Evolutionary conservation across 345 rosid genomes (phyloP), one percentile per base, ranked within the genome.

Genomic region (Populus alba): DNA sequence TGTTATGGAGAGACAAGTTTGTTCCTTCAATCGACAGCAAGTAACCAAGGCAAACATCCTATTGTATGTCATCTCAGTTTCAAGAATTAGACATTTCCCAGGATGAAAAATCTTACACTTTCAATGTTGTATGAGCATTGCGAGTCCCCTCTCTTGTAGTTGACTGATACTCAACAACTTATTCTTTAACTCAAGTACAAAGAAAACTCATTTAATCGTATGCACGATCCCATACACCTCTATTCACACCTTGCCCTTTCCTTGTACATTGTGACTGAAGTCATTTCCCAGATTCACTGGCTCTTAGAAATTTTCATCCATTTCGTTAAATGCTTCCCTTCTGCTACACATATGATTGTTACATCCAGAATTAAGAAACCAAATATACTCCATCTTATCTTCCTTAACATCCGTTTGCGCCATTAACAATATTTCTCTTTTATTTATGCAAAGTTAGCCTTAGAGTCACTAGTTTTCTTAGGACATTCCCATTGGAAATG

Each of bases 1-100:
- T 0, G 27, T 22, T 4, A 2, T 3, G 0, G 10, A 22, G 0
- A 22, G 20, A 8, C 11, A 35, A 0, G 0, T 7, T 22, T 22
- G 27, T 7, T 6, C 9, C 3, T 23, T 8, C 23, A 22, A 15
- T 22, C 12, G 20, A 4, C 31, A 61, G 0, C 3, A 18, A 61
- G 13, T 1, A 22, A 6, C 38, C 39, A 35, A 35, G 38, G 38
- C 8, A 6, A 61, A 61, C 66, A 61, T 61, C 20, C 3, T 0
- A 61, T 61, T 61, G 10, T 8, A 22, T 7, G 66, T 4, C 31
- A 61, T 61, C 6, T 1, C 2, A 8, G 3, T n/a, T 1, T 61
- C 31, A 23, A 61, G 20, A 61, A 61, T n/a, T 2, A 61, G 11
- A 4, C 27, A 13, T n/a, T 6, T 61, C 11, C 22, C 27, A 5